Evolutionary conservation across 495 filamentous ascomycete genomes (phyloP).

Genomic region (Aspergillus campestris): DNA sequence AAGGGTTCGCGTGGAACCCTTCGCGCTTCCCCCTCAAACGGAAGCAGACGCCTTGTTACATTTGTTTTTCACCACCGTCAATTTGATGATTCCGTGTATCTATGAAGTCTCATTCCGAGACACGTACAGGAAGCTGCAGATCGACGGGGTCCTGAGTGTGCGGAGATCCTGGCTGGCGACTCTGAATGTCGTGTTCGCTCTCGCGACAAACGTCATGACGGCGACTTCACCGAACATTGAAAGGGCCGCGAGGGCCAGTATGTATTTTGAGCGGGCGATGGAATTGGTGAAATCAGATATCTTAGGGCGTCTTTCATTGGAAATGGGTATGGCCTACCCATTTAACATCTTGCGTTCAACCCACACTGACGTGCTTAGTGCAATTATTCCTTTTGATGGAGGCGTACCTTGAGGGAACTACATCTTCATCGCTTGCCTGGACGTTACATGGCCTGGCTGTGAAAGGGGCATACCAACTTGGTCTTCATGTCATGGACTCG

Average conservation of each 20-base stretch:
- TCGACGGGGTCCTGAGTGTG: neutral
- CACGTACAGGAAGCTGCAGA: neutral
- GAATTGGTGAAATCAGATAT: neutral
- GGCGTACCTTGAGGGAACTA: neutral
- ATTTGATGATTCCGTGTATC: neutral
- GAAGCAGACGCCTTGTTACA: neutral
- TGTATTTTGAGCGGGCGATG: too few species aligned
- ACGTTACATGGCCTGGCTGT: slow-evolving; percentile 2
- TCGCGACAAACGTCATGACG: neutral
- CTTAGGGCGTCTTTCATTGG: too few species aligned
- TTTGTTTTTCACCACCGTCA: neutral
- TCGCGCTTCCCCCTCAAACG: neutral
- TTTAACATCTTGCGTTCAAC: too few species aligned
- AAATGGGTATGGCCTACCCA: too few species aligned
- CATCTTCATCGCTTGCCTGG: neutral
- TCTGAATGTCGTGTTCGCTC: neutral
- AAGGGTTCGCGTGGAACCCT: too few species aligned
- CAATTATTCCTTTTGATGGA: neutral
- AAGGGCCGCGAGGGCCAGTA: neutral
- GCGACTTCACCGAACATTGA: neutral
- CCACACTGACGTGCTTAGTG: neutral
- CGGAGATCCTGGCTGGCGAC: neutral
- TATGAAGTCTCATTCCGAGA: neutral
- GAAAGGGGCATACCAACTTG: slow-evolving; percentile 1
- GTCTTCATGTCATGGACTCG: neutral